A percentile compares a stretch with the other conserved stretches of the same genome.
Conservation (phyloP, 108 stramenopile genomes). For the Cyclotella baltica region DNA sequence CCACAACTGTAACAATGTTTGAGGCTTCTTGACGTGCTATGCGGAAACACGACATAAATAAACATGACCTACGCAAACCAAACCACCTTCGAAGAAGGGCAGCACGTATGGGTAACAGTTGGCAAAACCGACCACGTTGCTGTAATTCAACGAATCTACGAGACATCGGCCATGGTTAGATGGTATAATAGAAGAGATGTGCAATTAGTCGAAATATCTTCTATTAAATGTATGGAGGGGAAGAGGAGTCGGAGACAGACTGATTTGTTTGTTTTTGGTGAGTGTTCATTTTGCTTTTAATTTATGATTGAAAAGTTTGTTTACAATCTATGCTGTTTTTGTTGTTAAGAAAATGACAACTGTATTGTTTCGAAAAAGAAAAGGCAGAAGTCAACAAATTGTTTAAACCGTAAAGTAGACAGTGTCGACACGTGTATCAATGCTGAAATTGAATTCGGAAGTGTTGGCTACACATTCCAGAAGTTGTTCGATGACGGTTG, state of each 20-base stretch:
- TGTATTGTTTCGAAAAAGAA: not conserved
- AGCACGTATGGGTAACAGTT: not conserved
- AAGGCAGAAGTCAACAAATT: too few relatives aligned
- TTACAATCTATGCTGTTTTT: not conserved
- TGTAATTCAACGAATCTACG: not conserved
- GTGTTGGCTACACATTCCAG: not conserved
- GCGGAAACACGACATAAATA: not conserved
- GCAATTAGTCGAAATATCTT: not conserved
- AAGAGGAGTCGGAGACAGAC: not conserved
- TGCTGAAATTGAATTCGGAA: not conserved
- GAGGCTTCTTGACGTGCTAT: too few relatives aligned
- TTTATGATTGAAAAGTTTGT: not conserved
- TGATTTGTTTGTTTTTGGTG: not conserved
- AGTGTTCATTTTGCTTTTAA: not conserved
- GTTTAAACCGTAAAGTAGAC: too few relatives aligned
- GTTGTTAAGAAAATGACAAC: not conserved
- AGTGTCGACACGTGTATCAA: not conserved
- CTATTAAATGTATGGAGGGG: not conserved
- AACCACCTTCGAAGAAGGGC: not conserved
- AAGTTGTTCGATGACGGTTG: not conserved
- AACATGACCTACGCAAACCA: not conserved
- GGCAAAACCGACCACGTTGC: not conserved
- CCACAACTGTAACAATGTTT: too few relatives aligned
- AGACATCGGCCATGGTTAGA: not conserved
- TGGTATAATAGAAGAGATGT: not conserved